These are phyloP conservation scores for Phialophora expanda DNA, from an alignment of 2,329 filamentous ascomycete genomes.

Conservation along the genomic window DNA sequence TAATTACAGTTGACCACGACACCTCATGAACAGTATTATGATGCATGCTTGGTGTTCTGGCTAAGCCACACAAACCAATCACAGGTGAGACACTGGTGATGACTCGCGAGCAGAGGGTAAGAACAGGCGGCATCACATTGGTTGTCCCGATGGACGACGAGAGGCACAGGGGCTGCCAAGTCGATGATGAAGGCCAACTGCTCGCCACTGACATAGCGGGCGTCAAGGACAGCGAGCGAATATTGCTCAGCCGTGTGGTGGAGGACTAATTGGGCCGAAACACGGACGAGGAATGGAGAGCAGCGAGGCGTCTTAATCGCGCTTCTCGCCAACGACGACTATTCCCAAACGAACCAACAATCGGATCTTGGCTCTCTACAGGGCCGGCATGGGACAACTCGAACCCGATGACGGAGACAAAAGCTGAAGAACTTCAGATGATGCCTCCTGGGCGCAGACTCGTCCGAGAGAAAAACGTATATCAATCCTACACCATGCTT, in stretches of 20 bases:
- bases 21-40: too few species aligned
- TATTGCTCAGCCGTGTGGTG: neutral
- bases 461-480: neutral
- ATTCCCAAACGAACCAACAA: neutral
- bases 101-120: too few species aligned
- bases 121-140: too few species aligned
- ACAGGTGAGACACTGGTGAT: too few species aligned
- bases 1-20: too few species aligned
- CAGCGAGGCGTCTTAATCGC: too few species aligned
- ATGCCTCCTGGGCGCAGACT: neutral
- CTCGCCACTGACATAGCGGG: neutral
- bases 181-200: neutral
- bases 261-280: neutral
- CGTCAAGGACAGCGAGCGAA: neutral
- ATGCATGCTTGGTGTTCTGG: too few species aligned
- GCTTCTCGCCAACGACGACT: neutral
- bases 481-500: neutral
- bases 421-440: neutral
- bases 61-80: too few species aligned
- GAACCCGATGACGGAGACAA: neutral
- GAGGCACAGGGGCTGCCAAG: neutral
- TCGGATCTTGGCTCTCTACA: neutral
- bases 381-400: neutral
- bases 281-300: neutral
- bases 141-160: too few species aligned